phyloP scores from a whole-genome alignment of 768 basidiomycete genomes.

The Xerocomus brunneocitrinus region DNA sequence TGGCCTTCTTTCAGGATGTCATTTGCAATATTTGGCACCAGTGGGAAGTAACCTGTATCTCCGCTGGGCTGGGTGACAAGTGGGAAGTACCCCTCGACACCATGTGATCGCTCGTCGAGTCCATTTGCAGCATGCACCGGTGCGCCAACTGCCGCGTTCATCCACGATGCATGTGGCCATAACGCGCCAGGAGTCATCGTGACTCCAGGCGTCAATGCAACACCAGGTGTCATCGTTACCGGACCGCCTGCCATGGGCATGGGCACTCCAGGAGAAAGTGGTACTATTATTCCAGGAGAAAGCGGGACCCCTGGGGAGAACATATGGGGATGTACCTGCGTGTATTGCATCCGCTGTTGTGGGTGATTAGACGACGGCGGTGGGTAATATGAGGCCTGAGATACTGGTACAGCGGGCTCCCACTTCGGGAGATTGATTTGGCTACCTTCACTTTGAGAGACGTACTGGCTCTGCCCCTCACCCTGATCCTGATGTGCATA shows the following conservation, averaged over 20 bases:
- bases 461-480: constrained; percentile 2
- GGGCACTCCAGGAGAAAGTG: constrained; percentile 18
- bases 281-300: constrained; percentile 29
- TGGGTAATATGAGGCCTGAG: constrained; percentile 11
- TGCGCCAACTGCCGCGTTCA: constrained; percentile 62
- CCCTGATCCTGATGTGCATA: neutral
- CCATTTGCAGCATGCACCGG: constrained; percentile 38
- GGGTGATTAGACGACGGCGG: constrained; percentile 11
- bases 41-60: constrained; percentile 41
- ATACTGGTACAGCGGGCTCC: constrained; percentile 7
- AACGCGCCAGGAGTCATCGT: constrained; percentile 73
- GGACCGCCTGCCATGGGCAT: constrained; percentile 21
- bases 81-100: constrained; percentile 40
- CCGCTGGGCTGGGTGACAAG: constrained; percentile 28
- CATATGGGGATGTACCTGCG: constrained; percentile 22
- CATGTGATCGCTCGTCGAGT: constrained; percentile 7
- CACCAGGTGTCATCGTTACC: constrained; percentile 27
- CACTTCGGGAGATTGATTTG: neutral
- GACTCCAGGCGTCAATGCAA: constrained; percentile 50
- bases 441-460: constrained; percentile 6
- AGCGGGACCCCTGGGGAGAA: constrained; percentile 31
- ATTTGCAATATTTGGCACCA: constrained; percentile 31
- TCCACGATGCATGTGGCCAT: constrained; percentile 55
- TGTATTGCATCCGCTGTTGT: constrained; percentile 21
- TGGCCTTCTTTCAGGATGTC: constrained; percentile 34